Evolutionary conservation across 2,329 filamentous ascomycete species (phyloP).

Genomic region (Cryphonectria naterciae): DNA sequence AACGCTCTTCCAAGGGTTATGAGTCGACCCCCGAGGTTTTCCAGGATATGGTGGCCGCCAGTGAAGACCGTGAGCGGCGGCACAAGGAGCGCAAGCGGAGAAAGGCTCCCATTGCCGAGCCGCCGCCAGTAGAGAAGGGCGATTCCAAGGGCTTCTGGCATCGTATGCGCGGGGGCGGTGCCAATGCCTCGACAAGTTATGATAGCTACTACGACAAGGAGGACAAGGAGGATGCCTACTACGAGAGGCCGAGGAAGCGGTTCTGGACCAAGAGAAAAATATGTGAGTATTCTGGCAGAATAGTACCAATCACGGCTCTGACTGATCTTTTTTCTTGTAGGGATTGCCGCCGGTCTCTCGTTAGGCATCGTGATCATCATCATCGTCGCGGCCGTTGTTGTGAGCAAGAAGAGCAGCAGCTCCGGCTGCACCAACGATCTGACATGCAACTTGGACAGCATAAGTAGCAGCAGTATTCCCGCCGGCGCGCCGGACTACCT

Average conservation of each 20-base stretch:
- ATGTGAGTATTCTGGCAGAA: slow-evolving; percentile 49
- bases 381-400: slow-evolving; percentile 68
- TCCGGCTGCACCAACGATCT: slow-evolving; percentile 32
- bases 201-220: slow-evolving; percentile 46
- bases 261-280: slow-evolving; percentile 61
- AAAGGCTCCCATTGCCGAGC: slow-evolving; percentile 53
- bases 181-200: slow-evolving; percentile 44
- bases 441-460: slow-evolving; percentile 54
- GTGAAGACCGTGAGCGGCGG: slow-evolving; percentile 21
- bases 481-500: slow-evolving; percentile 71
- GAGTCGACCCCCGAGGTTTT: slow-evolving; percentile 20
- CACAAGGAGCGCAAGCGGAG: slow-evolving; percentile 40
- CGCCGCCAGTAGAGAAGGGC: slow-evolving; percentile 73
- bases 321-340: slow-evolving; percentile 42
- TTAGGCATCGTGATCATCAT: slow-evolving; percentile 66
- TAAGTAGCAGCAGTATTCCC: slow-evolving; percentile 63
- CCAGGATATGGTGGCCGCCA: slow-evolving; percentile 24
- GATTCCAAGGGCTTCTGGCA: slow-evolving; percentile 40
- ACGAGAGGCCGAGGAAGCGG: slow-evolving; percentile 47
- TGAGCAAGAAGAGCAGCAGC: slow-evolving; percentile 63
- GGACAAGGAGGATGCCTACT: slow-evolving; percentile 50
- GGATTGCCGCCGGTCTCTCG: slow-evolving; percentile 59
- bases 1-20: slow-evolving; percentile 21
- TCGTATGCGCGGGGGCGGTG: slow-evolving; percentile 49
- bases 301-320: background rate